Evolutionary conservation across 139 green algal species (phyloP).

Genomic region (Chlorella sp.): DNA sequence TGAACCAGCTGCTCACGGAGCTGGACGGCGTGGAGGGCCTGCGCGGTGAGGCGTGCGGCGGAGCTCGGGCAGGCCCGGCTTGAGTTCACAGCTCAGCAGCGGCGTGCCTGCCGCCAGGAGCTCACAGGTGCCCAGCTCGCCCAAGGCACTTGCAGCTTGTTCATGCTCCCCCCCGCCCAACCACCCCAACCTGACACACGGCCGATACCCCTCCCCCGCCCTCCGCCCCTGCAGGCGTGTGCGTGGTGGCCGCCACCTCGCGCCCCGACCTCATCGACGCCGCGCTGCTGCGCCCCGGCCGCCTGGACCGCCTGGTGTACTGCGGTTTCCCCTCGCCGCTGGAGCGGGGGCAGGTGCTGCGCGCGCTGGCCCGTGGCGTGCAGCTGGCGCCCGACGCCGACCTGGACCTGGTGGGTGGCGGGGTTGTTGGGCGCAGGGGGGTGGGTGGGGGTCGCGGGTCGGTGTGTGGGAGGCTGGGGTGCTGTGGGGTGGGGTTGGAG

Average conservation of each 20-base stretch:
- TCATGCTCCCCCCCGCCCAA: no score
- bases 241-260: slow-evolving; percentile 92
- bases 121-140: no score
- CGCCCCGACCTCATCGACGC: slow-evolving; percentile 92
- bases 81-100: background rate
- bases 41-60: slow-evolving; percentile 41
- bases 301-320: slow-evolving; percentile 75
- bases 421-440: background rate
- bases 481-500: background rate
- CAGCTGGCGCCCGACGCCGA: slow-evolving; percentile 55
- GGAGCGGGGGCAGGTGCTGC: slow-evolving; percentile 57
- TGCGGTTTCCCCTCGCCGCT: slow-evolving; percentile 61
- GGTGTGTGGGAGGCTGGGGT: background rate
- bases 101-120: no score
- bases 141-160: no score
- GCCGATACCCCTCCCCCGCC: background rate
- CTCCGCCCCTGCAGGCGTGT: slow-evolving; percentile 70
- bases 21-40: slow-evolving; percentile 96
- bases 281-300: slow-evolving; percentile 90
- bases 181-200: no score
- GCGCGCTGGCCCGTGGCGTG: slow-evolving; percentile 57
- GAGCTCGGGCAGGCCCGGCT: background rate
- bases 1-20: slow-evolving; percentile 98
- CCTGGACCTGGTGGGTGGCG: slow-evolving; percentile 47
- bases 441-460: background rate